Conservation (phyloP, 768 basidiomycete genomes). For the Amanita thiersii region DNA sequence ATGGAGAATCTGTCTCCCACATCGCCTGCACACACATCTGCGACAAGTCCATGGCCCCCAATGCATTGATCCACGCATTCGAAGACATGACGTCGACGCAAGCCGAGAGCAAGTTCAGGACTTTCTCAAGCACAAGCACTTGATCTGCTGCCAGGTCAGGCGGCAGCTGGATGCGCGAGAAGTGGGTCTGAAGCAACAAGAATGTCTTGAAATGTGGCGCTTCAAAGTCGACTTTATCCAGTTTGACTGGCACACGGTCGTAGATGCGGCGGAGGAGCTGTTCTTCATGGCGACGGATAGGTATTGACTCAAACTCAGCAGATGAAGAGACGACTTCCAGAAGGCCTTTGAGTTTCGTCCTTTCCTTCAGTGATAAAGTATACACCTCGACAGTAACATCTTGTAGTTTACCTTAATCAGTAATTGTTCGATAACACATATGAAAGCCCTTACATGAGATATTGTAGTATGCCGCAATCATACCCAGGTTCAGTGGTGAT, state of each 20-base stretch:
- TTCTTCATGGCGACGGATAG: conserved; percentile 93
- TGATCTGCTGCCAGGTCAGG: conserved; percentile 94
- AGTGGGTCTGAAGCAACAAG: conserved; percentile 94
- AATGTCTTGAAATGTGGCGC: conserved; percentile 98
- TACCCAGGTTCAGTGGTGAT: conserved; percentile 87
- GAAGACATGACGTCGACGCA: conserved; percentile 98
- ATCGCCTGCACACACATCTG: conserved; percentile 99
- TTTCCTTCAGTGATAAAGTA: conserved; percentile 89
- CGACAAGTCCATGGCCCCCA: conserved; percentile 95
- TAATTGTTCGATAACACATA: neutral
- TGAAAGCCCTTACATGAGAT: conserved; percentile 62
- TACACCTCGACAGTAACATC: conserved; percentile 98
- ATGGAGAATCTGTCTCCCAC: conserved; percentile 94
- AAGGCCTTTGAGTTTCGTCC: conserved; percentile 93
- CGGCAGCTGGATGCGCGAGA: conserved; percentile 86
- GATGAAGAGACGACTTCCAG: conserved; percentile 97
- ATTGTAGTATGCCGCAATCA: conserved; percentile 97
- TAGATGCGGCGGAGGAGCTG: conserved; percentile 80
- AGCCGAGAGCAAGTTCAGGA: conserved; percentile 84
- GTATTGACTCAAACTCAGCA: conserved; percentile 90
- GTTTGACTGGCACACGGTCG: conserved; percentile 94
- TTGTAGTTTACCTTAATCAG: conserved; percentile 22
- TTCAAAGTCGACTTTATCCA: conserved; percentile 76
- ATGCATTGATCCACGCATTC: conserved; percentile 89
- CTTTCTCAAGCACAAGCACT: conserved; percentile 78